These are phyloP conservation scores for Penicillium flavigenum DNA, from an alignment of 495 filamentous ascomycete genomes.

Conservation along the genomic window DNA sequence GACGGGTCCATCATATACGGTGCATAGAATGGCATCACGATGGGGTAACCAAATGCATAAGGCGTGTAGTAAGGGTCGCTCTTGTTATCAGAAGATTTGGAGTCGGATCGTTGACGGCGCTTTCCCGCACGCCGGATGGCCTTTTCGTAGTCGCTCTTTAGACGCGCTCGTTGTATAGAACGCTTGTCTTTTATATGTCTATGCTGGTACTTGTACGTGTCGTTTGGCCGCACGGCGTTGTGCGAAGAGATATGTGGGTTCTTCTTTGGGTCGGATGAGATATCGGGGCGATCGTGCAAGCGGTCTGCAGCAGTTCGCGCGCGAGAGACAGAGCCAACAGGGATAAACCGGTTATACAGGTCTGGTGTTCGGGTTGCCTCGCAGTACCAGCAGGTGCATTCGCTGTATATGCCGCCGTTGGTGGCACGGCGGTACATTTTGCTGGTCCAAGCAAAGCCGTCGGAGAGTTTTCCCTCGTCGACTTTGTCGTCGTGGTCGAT, in stretches of 20 bases:
- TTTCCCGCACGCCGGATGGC: constrained; percentile 61
- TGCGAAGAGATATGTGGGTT: constrained; percentile 74
- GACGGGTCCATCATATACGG: constrained; percentile 53
- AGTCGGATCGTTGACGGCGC: constrained; percentile 37
- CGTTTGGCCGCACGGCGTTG: constrained; percentile 47
- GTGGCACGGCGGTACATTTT: constrained; percentile 62
- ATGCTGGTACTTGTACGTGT: neutral
- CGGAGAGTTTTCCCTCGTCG: constrained; percentile 59
- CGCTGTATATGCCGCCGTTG: constrained; percentile 65
- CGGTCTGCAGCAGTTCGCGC: constrained; percentile 45
- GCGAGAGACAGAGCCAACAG: constrained; percentile 29
- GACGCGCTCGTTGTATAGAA: neutral
- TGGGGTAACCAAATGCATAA: constrained; percentile 48
- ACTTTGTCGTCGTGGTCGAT: constrained; percentile 88
- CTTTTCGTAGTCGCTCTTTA: constrained; percentile 58
- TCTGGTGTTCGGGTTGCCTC: constrained; percentile 67
- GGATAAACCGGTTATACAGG: constrained; percentile 48
- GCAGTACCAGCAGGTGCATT: constrained; percentile 90
- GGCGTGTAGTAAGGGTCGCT: constrained; percentile 27
- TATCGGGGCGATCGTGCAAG: constrained; percentile 52
- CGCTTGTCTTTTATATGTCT: too few relatives aligned
- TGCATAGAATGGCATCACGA: constrained; percentile 51
- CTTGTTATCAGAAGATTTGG: constrained; percentile 9
- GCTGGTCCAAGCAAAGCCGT: constrained; percentile 71
- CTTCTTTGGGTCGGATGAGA: constrained; percentile 55